These are phyloP conservation scores for Puccinia coronata DNA, from an alignment of 1,284 basidiomycete species.

Conservation along the genomic window DNA sequence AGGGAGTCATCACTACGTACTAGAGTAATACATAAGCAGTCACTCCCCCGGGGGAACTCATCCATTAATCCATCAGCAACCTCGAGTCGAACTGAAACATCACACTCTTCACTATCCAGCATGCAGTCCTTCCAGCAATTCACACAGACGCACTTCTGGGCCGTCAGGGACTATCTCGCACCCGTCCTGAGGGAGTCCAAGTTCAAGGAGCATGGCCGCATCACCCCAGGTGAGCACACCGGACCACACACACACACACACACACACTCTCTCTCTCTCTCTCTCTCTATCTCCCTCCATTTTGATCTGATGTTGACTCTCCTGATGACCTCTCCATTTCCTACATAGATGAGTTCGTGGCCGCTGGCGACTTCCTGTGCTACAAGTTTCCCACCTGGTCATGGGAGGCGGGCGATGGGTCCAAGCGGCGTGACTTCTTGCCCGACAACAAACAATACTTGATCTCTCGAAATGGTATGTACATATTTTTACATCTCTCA, in stretches of 20 bases:
- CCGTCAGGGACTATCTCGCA: constrained; percentile 91
- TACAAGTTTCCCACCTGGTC: constrained; percentile 97
- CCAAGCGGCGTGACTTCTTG: constrained; percentile 83
- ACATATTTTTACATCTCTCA: too few relatives aligned
- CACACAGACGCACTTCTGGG: constrained; percentile 81
- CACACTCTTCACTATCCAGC: not conserved
- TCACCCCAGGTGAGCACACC: constrained; percentile 76
- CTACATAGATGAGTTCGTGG: constrained; percentile 88
- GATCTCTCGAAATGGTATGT: constrained; percentile 74
- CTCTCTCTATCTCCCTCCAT: too few relatives aligned
- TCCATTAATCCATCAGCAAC: too few relatives aligned
- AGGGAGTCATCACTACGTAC: too few relatives aligned
- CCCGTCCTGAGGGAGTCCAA: constrained; percentile 96
- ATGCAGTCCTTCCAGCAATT: constrained; percentile 49
- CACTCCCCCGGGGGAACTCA: too few relatives aligned
- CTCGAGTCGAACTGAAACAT: too few relatives aligned
- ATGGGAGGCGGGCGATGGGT: constrained; percentile 79
- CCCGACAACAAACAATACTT: constrained; percentile 95
- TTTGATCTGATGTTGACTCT: too few relatives aligned
- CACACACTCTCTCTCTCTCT: too few relatives aligned
- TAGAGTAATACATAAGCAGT: not conserved
- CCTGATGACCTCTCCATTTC: too few relatives aligned
- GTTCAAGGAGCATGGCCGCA: constrained; percentile 96
- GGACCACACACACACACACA: too few relatives aligned
- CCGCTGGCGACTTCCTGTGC: constrained; percentile 79